A percentile compares a stretch with the other conserved stretches of the same genome.
Conservation (phyloP, 805 yeast genomes). For the Nakazawaea wyomingensis region DNA sequence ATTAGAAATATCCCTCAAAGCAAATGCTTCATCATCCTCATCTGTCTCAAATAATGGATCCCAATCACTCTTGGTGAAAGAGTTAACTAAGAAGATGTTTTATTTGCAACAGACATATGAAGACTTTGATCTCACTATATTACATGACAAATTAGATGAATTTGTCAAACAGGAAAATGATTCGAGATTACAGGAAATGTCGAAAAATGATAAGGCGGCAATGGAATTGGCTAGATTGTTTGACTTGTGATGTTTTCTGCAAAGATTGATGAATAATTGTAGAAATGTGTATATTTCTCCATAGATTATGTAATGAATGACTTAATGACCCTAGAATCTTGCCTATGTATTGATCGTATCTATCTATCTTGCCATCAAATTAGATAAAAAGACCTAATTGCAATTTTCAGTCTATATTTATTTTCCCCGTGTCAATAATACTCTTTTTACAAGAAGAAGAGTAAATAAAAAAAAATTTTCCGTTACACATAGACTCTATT, state of each 20-base stretch:
- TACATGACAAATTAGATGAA: background rate
- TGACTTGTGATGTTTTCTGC: background rate
- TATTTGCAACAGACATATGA: conserved; percentile 4
- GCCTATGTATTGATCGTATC: too few relatives aligned
- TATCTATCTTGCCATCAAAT: too few relatives aligned
- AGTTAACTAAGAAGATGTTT: background rate
- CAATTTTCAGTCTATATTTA: too few relatives aligned
- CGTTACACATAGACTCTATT: too few relatives aligned
- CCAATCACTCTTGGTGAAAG: background rate
- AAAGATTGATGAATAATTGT: background rate
- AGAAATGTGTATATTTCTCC: background rate
- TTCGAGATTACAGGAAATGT: background rate
- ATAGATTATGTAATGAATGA: background rate
- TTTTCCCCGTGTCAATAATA: background rate
- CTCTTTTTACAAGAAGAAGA: background rate
- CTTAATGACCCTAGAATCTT: too few relatives aligned
- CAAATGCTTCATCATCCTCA: background rate
- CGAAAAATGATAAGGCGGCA: background rate
- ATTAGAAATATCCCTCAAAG: background rate
- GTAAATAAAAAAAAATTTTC: too few relatives aligned
- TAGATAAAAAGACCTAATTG: too few relatives aligned
- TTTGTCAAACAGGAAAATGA: background rate
- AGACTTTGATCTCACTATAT: conserved; percentile 5
- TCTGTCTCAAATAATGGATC: background rate
- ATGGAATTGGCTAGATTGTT: conserved; percentile 4